Evolutionary conservation across 2,329 filamentous ascomycete genomes (phyloP).

Genomic region (Geosmithia morbida): DNA sequence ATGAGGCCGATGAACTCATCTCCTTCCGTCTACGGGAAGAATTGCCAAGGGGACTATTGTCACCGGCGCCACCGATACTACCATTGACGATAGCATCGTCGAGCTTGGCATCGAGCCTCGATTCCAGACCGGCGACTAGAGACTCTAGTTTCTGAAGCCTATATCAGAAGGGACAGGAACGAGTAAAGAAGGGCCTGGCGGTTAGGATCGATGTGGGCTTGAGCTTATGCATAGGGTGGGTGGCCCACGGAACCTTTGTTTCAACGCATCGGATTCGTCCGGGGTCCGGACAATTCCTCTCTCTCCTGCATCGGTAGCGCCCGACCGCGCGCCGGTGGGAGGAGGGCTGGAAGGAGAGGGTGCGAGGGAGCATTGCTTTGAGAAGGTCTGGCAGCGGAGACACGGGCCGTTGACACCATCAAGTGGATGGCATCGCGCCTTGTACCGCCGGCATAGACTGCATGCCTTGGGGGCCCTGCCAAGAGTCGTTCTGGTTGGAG

Average conservation of each 20-base stretch:
- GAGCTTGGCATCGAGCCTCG: conserved; percentile 1
- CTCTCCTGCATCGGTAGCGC: not conserved
- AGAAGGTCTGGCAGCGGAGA: conserved; percentile 10
- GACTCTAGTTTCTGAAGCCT: conserved; percentile 1
- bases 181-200: not conserved
- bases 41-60: not conserved
- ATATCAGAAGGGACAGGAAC: not conserved
- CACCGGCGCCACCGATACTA: not conserved
- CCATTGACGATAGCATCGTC: not conserved
- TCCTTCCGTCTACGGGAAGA: not conserved
- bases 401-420: conserved; percentile 5
- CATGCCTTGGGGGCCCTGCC: conserved; percentile 12
- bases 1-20: not conserved
- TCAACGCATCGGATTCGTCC: not conserved
- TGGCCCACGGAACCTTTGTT: not conserved
- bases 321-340: not conserved
- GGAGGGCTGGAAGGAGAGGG: not conserved
- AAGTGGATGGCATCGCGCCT: conserved; percentile 11
- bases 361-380: conserved; percentile 8
- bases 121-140: not conserved
- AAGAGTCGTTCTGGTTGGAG: not conserved
- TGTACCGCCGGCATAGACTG: conserved; percentile 9
- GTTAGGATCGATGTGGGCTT: too few relatives aligned
- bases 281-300: not conserved
- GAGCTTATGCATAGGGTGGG: too few relatives aligned